Conservation (phyloP, 148 eudicot genomes). For the Fagopyrum tataricum region DNA sequence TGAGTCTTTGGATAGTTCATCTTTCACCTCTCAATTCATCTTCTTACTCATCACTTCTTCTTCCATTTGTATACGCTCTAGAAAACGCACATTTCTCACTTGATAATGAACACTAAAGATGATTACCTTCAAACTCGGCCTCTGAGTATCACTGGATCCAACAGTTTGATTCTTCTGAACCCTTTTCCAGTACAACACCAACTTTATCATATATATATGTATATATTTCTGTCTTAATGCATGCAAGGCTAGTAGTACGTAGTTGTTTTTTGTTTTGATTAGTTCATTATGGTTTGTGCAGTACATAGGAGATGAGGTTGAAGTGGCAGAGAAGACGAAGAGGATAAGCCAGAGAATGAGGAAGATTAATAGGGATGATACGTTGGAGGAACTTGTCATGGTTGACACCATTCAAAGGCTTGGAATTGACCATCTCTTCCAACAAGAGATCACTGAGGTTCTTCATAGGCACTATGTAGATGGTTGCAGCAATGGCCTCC, state of each 20-base stretch:
- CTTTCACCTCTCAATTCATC: not conserved
- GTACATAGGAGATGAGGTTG: not conserved
- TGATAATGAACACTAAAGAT: not conserved
- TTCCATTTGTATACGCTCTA: not conserved
- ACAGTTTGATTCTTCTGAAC: not conserved
- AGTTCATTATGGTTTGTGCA: not conserved
- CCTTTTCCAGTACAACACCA: not conserved
- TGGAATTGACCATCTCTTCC: conserved; percentile 13
- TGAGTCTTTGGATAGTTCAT: not conserved
- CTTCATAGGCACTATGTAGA: conserved; percentile 7
- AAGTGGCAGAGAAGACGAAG: not conserved
- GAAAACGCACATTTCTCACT: not conserved
- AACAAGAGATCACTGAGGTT: conserved; percentile 5
- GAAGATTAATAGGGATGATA: not conserved
- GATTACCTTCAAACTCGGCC: not conserved
- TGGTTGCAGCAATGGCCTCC: not conserved
- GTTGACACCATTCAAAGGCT: conserved; percentile 22
- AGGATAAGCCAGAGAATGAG: conserved; percentile 13
- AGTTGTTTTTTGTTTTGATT: not conserved
- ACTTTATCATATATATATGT: not conserved
- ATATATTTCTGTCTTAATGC: no score
- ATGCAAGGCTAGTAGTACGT: no score
- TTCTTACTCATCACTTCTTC: not conserved
- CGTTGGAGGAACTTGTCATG: conserved; percentile 20
- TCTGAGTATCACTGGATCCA: not conserved